These are phyloP conservation scores for Colletotrichum brevisporum DNA, from an alignment of 2,329 filamentous ascomycete genomes.

Conservation along the genomic window DNA sequence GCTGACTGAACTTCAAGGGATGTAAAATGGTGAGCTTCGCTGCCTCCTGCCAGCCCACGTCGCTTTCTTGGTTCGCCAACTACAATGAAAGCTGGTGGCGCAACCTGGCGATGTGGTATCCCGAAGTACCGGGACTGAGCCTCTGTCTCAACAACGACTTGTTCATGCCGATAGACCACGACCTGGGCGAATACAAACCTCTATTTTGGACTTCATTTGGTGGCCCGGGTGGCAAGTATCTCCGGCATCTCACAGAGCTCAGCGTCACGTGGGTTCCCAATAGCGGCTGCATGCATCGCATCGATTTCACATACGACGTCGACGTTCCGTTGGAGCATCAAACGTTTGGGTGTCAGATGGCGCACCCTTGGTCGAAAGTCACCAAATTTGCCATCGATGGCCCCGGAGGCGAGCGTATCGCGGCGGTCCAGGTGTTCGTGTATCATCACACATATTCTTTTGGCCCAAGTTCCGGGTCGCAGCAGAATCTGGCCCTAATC, in stretches of 20 bases:
- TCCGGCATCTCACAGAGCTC: not conserved
- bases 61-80: not conserved
- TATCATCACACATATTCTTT: not conserved
- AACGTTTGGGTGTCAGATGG: not conserved
- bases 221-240: slow-evolving; percentile 3
- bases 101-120: not conserved
- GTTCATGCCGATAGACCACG: not conserved
- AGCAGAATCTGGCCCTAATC: not conserved
- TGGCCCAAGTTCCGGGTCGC: not conserved
- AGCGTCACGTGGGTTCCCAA: not conserved
- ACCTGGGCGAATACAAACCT: not conserved
- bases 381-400: not conserved
- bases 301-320: not conserved
- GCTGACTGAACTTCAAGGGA: not conserved
- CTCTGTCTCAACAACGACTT: not conserved
- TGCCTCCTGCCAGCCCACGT: not conserved
- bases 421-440: not conserved
- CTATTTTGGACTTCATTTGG: not conserved
- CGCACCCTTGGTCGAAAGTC: not conserved
- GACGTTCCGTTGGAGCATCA: not conserved
- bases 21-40: not conserved
- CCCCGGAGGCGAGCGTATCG: not conserved
- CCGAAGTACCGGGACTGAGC: not conserved
- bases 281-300: not conserved
- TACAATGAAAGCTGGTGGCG: not conserved